A percentile compares a stretch with the other conserved stretches of the same genome.
Evolutionary conservation across 176 grass and related monocot species (phyloP).

Genomic region (Hordeum vulgare): MorexV3_pseudomolecules_assembly NC_058521.1:15239568-15240067

Average conservation of each 20-base stretch:
- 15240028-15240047: no score
- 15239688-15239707: slow-evolving; percentile 99
- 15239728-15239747: not conserved
- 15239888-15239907: not conserved
- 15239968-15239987: slow-evolving; percentile 13
- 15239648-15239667: slow-evolving; percentile 44
- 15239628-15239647: no score
- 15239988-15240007: not conserved
- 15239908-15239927: not conserved
- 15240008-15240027: no score
- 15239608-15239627: accelerated
- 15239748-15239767: accelerated
- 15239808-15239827: not conserved
- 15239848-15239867: not conserved
- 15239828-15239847: not conserved
- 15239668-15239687: slow-evolving; percentile 99
- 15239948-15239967: slow-evolving; percentile 2
- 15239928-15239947: not conserved
- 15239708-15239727: slow-evolving; percentile 98
- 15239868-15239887: not conserved
- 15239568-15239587: no score
- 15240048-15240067: not conserved
- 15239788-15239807: not conserved
- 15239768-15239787: not conserved
- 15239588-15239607: no score